Evolutionary conservation across 108 stramenopile genomes (phyloP).

Genomic region (Pelagomonas calceolata): DNA sequence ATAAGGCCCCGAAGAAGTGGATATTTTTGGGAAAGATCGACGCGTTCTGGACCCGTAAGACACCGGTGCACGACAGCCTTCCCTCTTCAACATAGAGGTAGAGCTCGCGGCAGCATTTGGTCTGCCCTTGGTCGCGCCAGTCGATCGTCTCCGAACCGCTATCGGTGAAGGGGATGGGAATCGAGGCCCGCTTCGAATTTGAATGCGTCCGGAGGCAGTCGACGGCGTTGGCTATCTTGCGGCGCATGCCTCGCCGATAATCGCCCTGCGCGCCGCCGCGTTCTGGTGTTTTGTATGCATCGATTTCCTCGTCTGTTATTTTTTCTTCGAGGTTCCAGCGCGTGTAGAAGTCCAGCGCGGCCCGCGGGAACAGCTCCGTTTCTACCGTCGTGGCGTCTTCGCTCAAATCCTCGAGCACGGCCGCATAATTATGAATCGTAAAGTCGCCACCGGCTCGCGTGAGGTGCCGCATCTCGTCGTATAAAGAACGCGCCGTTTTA

Average conservation of each 20-base stretch:
- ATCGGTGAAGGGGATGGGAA: constrained; percentile 41
- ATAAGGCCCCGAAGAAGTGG: constrained; percentile 48
- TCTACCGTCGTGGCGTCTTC: constrained; percentile 34
- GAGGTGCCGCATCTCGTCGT: constrained; percentile 30
- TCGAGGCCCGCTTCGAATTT: constrained; percentile 42
- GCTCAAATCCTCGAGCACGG: constrained; percentile 42
- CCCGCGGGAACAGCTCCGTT: constrained; percentile 47
- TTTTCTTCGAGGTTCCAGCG: constrained; percentile 48
- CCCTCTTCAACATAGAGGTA: constrained; percentile 51
- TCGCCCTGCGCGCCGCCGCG: constrained; percentile 53
- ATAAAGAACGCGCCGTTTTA: constrained; percentile 33
- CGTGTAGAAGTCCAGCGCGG: constrained; percentile 46
- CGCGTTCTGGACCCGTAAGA: constrained; percentile 51
- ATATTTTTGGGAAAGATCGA: constrained; percentile 53
- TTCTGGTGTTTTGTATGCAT: constrained; percentile 33
- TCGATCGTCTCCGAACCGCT: constrained; percentile 29
- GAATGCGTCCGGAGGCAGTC: constrained; percentile 45
- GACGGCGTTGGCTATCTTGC: constrained; percentile 46
- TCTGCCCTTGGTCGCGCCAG: constrained; percentile 49
- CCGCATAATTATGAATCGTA: constrained; percentile 46
- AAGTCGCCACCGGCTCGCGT: constrained; percentile 44
- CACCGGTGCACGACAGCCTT: constrained; percentile 42
- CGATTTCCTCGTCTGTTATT: constrained; percentile 32
- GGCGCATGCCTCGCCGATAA: constrained; percentile 46
- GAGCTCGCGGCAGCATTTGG: constrained; percentile 49